Conservation (phyloP, 306 rosid species). For the Arachis hypogaea region DNA sequence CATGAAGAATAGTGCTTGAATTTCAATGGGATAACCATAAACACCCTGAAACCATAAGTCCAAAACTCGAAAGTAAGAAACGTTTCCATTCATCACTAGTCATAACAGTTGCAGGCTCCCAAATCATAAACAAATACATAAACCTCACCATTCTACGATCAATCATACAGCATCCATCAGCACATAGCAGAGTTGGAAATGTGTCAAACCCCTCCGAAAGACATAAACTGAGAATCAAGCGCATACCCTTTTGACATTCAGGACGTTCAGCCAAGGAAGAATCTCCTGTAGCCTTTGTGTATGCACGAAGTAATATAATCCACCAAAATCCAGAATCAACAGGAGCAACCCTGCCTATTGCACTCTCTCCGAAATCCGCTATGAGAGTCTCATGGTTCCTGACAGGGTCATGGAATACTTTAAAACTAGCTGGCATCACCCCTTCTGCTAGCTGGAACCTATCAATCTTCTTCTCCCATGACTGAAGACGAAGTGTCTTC, state of each 20-base stretch:
- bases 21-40: slow-evolving; percentile 94
- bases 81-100: slow-evolving; percentile 2
- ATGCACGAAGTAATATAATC: slow-evolving; percentile 91
- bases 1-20: slow-evolving; percentile 96
- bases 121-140: background rate
- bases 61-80: slow-evolving; percentile 32
- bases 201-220: slow-evolving; percentile 94
- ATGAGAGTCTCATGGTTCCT: slow-evolving; percentile 69
- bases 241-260: slow-evolving; percentile 97
- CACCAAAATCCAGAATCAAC: slow-evolving; percentile 99
- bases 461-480: slow-evolving; percentile 92
- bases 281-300: slow-evolving; percentile 91
- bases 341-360: slow-evolving; percentile 98
- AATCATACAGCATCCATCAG: slow-evolving; percentile 97
- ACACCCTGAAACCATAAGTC: slow-evolving; percentile 69
- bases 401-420: slow-evolving; percentile 81
- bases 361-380: slow-evolving; percentile 96
- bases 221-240: slow-evolving; percentile 80
- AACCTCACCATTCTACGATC: slow-evolving; percentile 94
- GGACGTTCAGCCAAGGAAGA: slow-evolving; percentile 79
- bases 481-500: slow-evolving; percentile 91
- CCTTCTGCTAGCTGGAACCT: slow-evolving; percentile 92
- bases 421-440: slow-evolving; percentile 98
- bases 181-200: slow-evolving; percentile 94
- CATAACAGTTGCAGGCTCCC: background rate